These are phyloP conservation scores for Mortierella sp. DNA, from an alignment of 371 early-diverging fungal genomes.

Conservation along the genomic window DNA sequence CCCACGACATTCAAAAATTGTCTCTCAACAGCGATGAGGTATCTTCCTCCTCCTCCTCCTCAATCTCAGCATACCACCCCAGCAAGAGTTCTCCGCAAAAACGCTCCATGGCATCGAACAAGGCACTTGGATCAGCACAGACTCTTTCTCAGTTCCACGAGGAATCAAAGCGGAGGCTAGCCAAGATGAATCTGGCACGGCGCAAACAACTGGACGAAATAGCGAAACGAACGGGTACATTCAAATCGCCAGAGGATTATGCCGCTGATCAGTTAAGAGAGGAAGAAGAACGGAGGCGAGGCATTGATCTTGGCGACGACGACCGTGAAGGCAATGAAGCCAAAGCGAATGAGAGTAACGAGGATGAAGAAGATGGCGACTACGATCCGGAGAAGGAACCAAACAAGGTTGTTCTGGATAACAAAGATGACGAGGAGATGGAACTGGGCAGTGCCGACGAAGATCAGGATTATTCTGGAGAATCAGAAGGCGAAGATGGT, in stretches of 20 bases:
- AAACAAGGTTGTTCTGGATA: neutral
- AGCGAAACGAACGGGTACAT: slow-evolving; percentile 24
- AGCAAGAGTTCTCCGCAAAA: neutral
- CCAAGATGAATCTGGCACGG: slow-evolving; percentile 21
- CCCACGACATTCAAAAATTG: slow-evolving; percentile 32
- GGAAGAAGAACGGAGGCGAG: slow-evolving; percentile 17
- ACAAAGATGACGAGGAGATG: slow-evolving; percentile 4
- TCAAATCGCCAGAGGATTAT: slow-evolving; percentile 39
- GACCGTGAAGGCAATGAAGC: slow-evolving; percentile 13
- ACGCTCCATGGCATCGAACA: slow-evolving; percentile 12
- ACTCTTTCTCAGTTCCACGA: slow-evolving; percentile 21
- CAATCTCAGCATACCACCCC: neutral
- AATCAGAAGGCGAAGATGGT: slow-evolving; percentile 8
- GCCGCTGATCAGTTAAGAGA: slow-evolving; percentile 32
- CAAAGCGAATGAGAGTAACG: slow-evolving; percentile 2
- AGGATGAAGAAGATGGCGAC: slow-evolving; percentile 1
- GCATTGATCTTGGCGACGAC: slow-evolving; percentile 12
- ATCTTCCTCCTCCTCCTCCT: neutral
- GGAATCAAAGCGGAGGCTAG: slow-evolving; percentile 24
- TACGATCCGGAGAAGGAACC: neutral
- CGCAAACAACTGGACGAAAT: slow-evolving; percentile 25
- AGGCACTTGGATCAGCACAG: slow-evolving; percentile 8
- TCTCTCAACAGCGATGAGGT: slow-evolving; percentile 4
- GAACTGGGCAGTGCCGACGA: slow-evolving; percentile 16
- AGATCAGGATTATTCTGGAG: slow-evolving; percentile 2